Percentiles rank a stretch among this genome's conserved stretches.
phyloP scores from a whole-genome alignment of 176 grass and related monocot genomes.

The Zizania latifolia region DNA sequence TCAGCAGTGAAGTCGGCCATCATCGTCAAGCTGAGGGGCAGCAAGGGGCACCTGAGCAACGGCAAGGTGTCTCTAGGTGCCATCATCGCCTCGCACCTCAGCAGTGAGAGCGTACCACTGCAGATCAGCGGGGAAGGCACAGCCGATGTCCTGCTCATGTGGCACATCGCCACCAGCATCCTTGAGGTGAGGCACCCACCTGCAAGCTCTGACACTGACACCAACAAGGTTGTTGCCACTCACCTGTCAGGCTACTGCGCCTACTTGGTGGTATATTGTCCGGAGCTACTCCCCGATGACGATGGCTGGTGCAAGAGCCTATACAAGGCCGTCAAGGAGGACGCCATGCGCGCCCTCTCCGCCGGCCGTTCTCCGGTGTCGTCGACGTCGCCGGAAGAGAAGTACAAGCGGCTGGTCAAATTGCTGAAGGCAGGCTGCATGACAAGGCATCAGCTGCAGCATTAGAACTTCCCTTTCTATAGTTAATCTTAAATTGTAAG shows the following conservation, averaged over 20 bases:
- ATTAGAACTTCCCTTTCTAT: no score
- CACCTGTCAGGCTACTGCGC: conserved; percentile 13
- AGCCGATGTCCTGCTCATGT: background rate
- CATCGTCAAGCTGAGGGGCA: background rate
- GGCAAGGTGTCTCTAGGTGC: background rate
- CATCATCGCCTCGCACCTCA: no score
- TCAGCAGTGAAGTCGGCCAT: background rate
- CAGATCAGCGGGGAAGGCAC: background rate
- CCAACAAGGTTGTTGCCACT: background rate
- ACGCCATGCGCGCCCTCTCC: background rate
- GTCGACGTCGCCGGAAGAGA: background rate
- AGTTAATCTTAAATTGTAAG: no score
- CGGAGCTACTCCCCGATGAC: conserved; percentile 14
- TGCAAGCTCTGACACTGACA: background rate
- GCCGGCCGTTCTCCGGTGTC: rapidly evolving
- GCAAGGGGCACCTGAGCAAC: background rate
- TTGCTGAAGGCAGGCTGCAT: background rate
- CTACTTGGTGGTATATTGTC: background rate
- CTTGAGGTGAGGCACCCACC: background rate
- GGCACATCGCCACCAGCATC: conserved; percentile 19
- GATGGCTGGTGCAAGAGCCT: background rate
- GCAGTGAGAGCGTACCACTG: background rate
- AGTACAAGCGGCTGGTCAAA: background rate
- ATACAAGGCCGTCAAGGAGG: background rate
- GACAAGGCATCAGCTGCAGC: background rate